These are phyloP conservation scores for Pichia paraexigua DNA, from an alignment of 805 yeast species.

Conservation along the genomic window DNA sequence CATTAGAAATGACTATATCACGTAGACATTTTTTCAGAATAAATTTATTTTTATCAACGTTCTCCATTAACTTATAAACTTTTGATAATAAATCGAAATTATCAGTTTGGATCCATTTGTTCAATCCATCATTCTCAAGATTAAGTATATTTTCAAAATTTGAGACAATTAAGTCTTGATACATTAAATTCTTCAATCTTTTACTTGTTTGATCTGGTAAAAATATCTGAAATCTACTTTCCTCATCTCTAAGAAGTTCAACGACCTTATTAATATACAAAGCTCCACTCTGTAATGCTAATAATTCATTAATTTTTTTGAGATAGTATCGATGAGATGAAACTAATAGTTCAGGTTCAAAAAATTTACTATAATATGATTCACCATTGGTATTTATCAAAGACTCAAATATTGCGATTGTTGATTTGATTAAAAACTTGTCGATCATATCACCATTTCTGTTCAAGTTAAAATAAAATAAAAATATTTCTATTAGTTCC, in stretches of 20 bases:
- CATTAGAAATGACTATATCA: conserved; percentile 39
- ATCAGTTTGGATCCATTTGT: conserved; percentile 45
- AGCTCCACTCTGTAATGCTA: conserved; percentile 41
- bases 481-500: conserved; percentile 39
- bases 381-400: conserved; percentile 49
- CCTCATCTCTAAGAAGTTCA: conserved; percentile 56
- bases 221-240: conserved; percentile 43
- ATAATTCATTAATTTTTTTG: conserved; percentile 35
- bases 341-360: conserved; percentile 58
- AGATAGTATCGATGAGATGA: conserved; percentile 51
- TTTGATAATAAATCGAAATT: conserved; percentile 35
- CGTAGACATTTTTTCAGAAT: conserved; percentile 42
- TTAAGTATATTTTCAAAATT: conserved; percentile 49
- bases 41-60: conserved; percentile 47
- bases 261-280: conserved; percentile 45
- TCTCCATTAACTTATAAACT: conserved; percentile 41
- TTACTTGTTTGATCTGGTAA: conserved; percentile 47
- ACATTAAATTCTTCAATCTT: conserved; percentile 47
- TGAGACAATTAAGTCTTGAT: conserved; percentile 48
- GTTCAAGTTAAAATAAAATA: conserved; percentile 48
- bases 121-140: conserved; percentile 48
- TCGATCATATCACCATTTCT: conserved; percentile 50
- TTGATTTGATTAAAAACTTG: conserved; percentile 49
- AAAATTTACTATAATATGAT: conserved; percentile 51
- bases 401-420: conserved; percentile 65